phyloP scores from a whole-genome alignment of 2,329 filamentous ascomycete genomes.

The Chaetomium sp. region DNA sequence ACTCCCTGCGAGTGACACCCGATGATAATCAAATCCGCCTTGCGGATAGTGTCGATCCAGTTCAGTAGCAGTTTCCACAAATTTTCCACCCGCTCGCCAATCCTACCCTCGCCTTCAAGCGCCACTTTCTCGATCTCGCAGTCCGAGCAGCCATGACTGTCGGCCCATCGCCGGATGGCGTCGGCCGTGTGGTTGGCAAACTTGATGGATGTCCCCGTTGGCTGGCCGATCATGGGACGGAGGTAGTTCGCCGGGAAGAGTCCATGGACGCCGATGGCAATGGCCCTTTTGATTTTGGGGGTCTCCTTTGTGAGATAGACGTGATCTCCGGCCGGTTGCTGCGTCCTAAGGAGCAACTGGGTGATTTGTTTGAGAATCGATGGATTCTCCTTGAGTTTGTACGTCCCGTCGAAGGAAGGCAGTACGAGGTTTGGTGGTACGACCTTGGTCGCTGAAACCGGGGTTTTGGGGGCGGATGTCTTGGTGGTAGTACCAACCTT shows the following conservation, averaged over 20 bases:
- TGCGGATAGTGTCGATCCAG: slow-evolving; percentile 84
- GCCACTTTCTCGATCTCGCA: slow-evolving; percentile 89
- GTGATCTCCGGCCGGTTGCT: slow-evolving; percentile 57
- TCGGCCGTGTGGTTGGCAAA: slow-evolving; percentile 85
- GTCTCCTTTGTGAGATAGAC: slow-evolving; percentile 64
- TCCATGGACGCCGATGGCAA: slow-evolving; percentile 91
- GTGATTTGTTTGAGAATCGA: slow-evolving; percentile 64
- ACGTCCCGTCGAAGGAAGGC: slow-evolving; percentile 64
- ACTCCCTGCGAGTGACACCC: slow-evolving; percentile 95
- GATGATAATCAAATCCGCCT: slow-evolving; percentile 84
- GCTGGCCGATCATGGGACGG: slow-evolving; percentile 86
- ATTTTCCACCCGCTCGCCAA: slow-evolving; percentile 81
- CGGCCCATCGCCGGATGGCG: slow-evolving; percentile 77
- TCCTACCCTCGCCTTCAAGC: slow-evolving; percentile 89
- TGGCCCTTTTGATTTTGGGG: slow-evolving; percentile 71
- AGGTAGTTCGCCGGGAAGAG: slow-evolving; percentile 84
- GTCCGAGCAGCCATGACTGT: slow-evolving; percentile 63
- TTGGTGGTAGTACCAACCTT: slow-evolving; percentile 27
- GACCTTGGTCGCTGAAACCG: slow-evolving; percentile 31
- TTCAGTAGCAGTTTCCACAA: slow-evolving; percentile 92
- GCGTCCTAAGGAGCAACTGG: slow-evolving; percentile 49
- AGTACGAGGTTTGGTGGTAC: slow-evolving; percentile 56
- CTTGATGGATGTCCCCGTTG: slow-evolving; percentile 88
- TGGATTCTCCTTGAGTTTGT: slow-evolving; percentile 58
- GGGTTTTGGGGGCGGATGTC: slow-evolving; percentile 21